phyloP scores from a whole-genome alignment of 1,139 yeast species.

The Lodderomyces beijingensis region DNA sequence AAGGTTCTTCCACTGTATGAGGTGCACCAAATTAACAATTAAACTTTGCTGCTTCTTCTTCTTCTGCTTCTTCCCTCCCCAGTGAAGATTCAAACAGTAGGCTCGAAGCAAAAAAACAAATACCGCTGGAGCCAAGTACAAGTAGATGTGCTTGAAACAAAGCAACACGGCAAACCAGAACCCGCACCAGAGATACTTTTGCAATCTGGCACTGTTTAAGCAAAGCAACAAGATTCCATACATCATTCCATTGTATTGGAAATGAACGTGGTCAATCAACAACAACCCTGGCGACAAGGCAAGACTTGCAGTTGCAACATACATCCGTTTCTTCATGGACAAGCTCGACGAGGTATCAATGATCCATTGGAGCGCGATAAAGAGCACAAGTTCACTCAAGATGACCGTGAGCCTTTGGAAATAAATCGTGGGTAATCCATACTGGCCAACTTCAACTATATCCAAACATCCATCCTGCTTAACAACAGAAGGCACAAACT shows the following conservation, averaged over 20 bases:
- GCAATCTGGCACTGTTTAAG: slow-evolving; percentile 63
- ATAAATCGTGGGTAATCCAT: slow-evolving; percentile 72
- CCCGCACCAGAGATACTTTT: slow-evolving; percentile 61
- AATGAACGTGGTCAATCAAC: slow-evolving; percentile 88
- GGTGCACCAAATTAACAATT: slow-evolving; percentile 23
- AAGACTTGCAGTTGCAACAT: slow-evolving; percentile 78
- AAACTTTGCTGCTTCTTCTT: slow-evolving; percentile 13
- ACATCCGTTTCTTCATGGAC: slow-evolving; percentile 41
- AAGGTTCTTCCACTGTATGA: slow-evolving; percentile 57
- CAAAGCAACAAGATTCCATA: slow-evolving; percentile 78
- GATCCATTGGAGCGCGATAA: slow-evolving; percentile 67
- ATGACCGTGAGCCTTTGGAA: slow-evolving; percentile 84
- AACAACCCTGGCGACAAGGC: slow-evolving; percentile 85
- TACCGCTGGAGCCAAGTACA: slow-evolving; percentile 93
- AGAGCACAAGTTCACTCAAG: slow-evolving; percentile 67
- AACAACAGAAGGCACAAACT: slow-evolving; percentile 63
- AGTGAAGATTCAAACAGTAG: slow-evolving; percentile 54
- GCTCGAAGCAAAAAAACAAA: slow-evolving; percentile 72
- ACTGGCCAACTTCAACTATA: slow-evolving; percentile 59
- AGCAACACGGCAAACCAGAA: slow-evolving; percentile 69
- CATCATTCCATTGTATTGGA: slow-evolving; percentile 91
- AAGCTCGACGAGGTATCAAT: slow-evolving; percentile 46
- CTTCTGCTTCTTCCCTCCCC: slow-evolving; percentile 22
- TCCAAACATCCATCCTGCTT: slow-evolving; percentile 74
- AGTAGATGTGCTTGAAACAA: slow-evolving; percentile 91